These are phyloP conservation scores for Alternaria metachromatica DNA, from an alignment of 2,329 filamentous ascomycete species.

Conservation along the genomic window DNA sequence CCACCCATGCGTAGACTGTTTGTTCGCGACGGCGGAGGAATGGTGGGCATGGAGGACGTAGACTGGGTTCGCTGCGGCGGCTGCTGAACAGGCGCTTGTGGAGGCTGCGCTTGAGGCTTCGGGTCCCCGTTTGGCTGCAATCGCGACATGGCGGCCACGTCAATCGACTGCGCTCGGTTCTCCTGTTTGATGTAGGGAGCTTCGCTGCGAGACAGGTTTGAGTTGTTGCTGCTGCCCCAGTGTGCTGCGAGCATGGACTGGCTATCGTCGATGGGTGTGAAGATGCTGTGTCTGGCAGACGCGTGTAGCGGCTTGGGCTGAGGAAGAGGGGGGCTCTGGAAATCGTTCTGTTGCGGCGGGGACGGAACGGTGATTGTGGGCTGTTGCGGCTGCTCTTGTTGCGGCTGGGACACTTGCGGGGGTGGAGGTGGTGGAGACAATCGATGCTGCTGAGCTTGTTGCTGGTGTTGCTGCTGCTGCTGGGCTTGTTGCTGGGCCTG, in stretches of 20 bases:
- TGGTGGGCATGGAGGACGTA: conserved; percentile 70
- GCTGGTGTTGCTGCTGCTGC: conserved; percentile 66
- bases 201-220: conserved; percentile 55
- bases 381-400: conserved; percentile 61
- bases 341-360: conserved; percentile 61
- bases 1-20: conserved; percentile 74
- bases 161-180: conserved; percentile 68
- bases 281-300: conserved; percentile 85
- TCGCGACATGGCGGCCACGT: conserved; percentile 62
- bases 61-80: conserved; percentile 60
- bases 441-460: conserved; percentile 54
- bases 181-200: conserved; percentile 51
- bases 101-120: conserved; percentile 50
- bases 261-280: conserved; percentile 95
- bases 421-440: conserved; percentile 75
- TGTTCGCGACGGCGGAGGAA: conserved; percentile 72
- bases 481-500: conserved; percentile 60
- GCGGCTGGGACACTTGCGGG: conserved; percentile 75
- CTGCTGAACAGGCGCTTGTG: conserved; percentile 34
- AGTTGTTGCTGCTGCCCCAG: conserved; percentile 58
- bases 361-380: conserved; percentile 51
- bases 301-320: conserved; percentile 69
- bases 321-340: conserved; percentile 60
- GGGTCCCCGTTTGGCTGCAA: conserved; percentile 45
- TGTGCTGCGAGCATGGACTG: conserved; percentile 88